A percentile compares a stretch with the other conserved stretches of the same genome.
Conservation (phyloP, 2,329 filamentous ascomycete species). For the Colletotrichum tanaceti region DNA sequence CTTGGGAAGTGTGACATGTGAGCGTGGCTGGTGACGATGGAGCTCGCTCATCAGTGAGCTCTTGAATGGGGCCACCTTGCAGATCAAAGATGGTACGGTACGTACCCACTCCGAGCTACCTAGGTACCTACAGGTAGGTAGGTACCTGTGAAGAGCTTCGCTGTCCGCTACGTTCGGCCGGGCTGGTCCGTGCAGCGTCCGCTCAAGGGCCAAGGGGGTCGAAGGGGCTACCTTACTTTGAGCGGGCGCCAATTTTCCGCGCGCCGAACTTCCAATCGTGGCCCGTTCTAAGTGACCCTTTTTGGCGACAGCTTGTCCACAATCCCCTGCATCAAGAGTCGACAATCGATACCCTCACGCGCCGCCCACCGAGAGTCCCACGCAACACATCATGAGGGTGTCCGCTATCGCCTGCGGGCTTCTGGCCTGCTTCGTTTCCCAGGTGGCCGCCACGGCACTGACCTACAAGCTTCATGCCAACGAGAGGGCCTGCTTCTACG, state of each 20-base stretch:
- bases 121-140: too few species aligned
- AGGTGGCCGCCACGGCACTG: slow-evolving; percentile 86
- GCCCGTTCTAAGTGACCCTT: slow-evolving; percentile 39
- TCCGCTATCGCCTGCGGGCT: slow-evolving; percentile 72
- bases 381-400: slow-evolving; percentile 70
- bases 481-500: slow-evolving; percentile 97
- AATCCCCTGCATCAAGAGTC: slow-evolving; percentile 38
- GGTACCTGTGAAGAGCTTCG: neutral
- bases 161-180: neutral
- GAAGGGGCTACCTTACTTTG: slow-evolving; percentile 36
- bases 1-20: slow-evolving; percentile 4
- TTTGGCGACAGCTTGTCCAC: slow-evolving; percentile 46
- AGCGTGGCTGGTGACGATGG: slow-evolving; percentile 21
- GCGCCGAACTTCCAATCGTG: slow-evolving; percentile 40
- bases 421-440: slow-evolving; percentile 75
- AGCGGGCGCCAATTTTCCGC: slow-evolving; percentile 40
- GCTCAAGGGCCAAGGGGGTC: too few species aligned
- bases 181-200: slow-evolving; percentile 28
- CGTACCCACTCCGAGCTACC: neutral
- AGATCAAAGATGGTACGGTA: neutral
- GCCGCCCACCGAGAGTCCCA: slow-evolving; percentile 25
- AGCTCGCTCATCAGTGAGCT: slow-evolving; percentile 8
- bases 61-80: slow-evolving; percentile 5
- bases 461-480: slow-evolving; percentile 92
- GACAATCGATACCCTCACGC: slow-evolving; percentile 34